Evolutionary conservation across 2,329 filamentous ascomycete species (phyloP).

Genomic region (Sporothrix schenckii): DNA sequence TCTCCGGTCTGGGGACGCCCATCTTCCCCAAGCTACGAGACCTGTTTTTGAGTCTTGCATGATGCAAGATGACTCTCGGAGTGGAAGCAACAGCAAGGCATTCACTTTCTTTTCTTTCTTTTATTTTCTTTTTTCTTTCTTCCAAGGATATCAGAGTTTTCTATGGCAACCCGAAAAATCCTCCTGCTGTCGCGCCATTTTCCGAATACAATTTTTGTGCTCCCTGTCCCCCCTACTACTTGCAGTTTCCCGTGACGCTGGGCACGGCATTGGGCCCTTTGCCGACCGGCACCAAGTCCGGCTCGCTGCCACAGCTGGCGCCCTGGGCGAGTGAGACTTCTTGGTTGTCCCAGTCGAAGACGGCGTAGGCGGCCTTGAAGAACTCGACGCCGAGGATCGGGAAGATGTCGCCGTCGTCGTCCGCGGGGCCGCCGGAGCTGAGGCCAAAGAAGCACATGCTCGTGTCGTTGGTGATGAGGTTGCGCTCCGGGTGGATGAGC

Average conservation of each 20-base stretch:
- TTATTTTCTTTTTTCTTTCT: too few relatives aligned
- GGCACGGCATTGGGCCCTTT: constrained; percentile 20
- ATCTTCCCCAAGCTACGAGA: constrained; percentile 24
- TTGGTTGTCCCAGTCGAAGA: constrained; percentile 31
- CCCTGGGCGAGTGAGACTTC: constrained; percentile 22
- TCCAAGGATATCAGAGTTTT: too few relatives aligned
- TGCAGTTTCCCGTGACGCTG: constrained; percentile 22
- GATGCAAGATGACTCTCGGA: neutral
- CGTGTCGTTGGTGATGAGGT: constrained; percentile 17
- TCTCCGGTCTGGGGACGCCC: constrained; percentile 27
- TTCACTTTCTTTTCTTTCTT: too few relatives aligned
- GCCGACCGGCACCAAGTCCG: constrained; percentile 23
- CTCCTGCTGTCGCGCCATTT: too few relatives aligned
- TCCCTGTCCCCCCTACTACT: neutral
- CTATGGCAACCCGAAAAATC: too few relatives aligned
- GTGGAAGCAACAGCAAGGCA: too few relatives aligned
- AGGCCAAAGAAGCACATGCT: constrained; percentile 26
- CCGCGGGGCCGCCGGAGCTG: constrained; percentile 17
- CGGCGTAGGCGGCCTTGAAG: constrained; percentile 11
- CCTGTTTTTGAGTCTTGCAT: constrained; percentile 19
- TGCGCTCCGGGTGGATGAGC: constrained; percentile 23
- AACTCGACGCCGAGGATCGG: constrained; percentile 24
- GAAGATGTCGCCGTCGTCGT: constrained; percentile 25
- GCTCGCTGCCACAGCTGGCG: constrained; percentile 15
- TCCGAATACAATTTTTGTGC: neutral